These are phyloP conservation scores for Boletellus deceptivus DNA, from an alignment of 1,284 basidiomycete genomes.

Conservation along the genomic window DNA sequence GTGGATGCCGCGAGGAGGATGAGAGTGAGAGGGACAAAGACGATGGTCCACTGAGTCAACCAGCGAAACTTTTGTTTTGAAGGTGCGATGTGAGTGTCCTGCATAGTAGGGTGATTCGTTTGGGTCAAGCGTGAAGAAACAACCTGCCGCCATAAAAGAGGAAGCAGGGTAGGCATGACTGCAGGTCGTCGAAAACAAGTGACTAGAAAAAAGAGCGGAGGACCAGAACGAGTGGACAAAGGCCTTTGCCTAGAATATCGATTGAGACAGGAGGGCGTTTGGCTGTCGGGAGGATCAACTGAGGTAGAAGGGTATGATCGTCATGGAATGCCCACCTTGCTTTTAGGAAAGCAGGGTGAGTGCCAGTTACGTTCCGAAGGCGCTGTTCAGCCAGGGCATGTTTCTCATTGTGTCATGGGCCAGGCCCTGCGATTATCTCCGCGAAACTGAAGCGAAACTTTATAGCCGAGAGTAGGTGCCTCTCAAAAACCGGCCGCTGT, in stretches of 20 bases:
- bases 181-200: constrained; percentile 12
- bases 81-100: constrained; percentile 9
- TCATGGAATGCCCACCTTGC: constrained; percentile 7
- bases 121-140: constrained; percentile 7
- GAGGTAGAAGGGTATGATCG: not conserved
- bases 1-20: constrained; percentile 53
- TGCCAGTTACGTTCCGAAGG: not conserved
- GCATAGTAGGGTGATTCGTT: constrained; percentile 7
- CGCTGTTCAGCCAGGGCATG: not conserved
- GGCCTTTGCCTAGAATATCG: constrained; percentile 1
- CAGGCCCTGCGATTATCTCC: constrained; percentile 21
- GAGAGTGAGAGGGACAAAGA: constrained; percentile 54
- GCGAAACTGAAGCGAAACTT: constrained; percentile 12
- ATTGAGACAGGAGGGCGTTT: too few species aligned
- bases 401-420: constrained; percentile 12
- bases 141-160: constrained; percentile 15
- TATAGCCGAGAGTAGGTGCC: constrained; percentile 9
- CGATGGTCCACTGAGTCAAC: constrained; percentile 46
- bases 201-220: not conserved
- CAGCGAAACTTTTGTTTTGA: constrained; percentile 44
- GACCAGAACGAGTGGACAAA: not conserved
- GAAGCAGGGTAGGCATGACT: constrained; percentile 47
- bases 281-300: too few species aligned
- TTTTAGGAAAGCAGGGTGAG: constrained; percentile 3
- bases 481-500: too few species aligned